Percentiles rank a stretch among this genome's conserved stretches.
These are phyloP conservation scores for Streptanthus diversifolius DNA, from an alignment of 345 rosid genomes.

Conservation along the genomic window DNA sequence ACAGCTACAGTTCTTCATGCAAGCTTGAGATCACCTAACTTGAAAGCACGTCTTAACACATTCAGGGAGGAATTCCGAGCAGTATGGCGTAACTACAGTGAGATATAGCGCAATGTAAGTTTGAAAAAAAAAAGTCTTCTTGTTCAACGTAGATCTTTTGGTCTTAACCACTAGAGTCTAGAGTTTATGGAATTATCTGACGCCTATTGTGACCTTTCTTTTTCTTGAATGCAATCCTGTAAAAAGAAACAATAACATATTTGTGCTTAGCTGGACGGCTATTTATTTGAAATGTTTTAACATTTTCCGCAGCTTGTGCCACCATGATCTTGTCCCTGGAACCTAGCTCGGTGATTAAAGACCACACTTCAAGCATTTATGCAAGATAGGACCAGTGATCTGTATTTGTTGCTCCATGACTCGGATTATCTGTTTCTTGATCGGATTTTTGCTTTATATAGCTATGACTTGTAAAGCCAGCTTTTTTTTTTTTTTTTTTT, in stretches of 20 bases:
- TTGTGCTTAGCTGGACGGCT: background rate
- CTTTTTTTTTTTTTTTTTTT: background rate
- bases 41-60: constrained; percentile 94
- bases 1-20: constrained; percentile 89
- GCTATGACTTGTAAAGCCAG: constrained; percentile 14
- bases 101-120: constrained; percentile 54
- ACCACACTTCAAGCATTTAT: background rate
- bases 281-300: background rate
- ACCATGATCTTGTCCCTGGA: background rate
- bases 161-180: background rate
- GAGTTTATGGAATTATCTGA: background rate
- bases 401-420: constrained; percentile 9
- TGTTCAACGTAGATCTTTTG: background rate
- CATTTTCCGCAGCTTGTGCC: background rate
- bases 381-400: background rate
- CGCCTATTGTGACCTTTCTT: background rate
- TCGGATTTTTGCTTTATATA: background rate
- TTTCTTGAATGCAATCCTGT: background rate
- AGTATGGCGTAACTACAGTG: constrained; percentile 98
- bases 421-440: background rate
- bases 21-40: constrained; percentile 89
- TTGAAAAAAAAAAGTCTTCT: constrained; percentile 25
- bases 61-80: constrained; percentile 95
- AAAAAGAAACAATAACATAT: background rate
- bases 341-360: background rate